Base-by-base conservation (phyloP, 257 asterid species). In the Petrea volubilis region DNA sequence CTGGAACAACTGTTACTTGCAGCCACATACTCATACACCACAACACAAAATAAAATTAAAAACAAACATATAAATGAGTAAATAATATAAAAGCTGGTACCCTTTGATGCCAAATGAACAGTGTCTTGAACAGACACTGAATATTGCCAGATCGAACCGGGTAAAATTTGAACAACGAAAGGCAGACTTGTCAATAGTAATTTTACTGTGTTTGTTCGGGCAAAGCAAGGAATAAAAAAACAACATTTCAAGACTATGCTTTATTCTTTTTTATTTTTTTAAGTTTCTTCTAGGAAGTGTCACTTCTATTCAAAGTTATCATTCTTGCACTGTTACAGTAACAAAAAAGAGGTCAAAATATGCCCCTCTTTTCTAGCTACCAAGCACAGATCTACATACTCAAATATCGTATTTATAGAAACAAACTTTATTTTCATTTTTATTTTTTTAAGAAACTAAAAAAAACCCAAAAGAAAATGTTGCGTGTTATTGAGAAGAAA, bases 201-300 rank as follows among this genome's bases (percentile, higher is more conserved):
- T 7, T 29, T 29, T 44, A 31, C 62, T 17, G 31, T 15, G 51
- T 6, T n/a, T n/a, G 31, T 24, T 61, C 60, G 68, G 36, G 52
- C 18, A 41, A n/a, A n/a, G 43, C 76, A 55, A 53, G 61, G 78
- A 64, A 70, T n/a, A 17, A 60, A 43, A 44, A 55, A 43, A 55
- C 41, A 24, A 11, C 44, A 56, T 36, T 27, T 51, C 49, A 21
- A 70, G 76, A 72, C 72, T 52, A 74, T 77, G 67, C 79, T 28
- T 62, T 59, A 58, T 13, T 27, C 64, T 57, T 70, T 57, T 52
- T 3, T 13, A 53, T 17, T 1, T 61, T 3, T 20, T 14, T 21
- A 6, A 13, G 23, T 46, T 29, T 43, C 67, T 24, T 50, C 50
- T 13, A 60, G 38, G 8, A 20, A 67, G 18, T 40, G 25, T 67